Evolutionary conservation across 257 asterid genomes (phyloP), one percentile per base, ranked within the genome.

Genomic region (Echites panduratus): DNA sequence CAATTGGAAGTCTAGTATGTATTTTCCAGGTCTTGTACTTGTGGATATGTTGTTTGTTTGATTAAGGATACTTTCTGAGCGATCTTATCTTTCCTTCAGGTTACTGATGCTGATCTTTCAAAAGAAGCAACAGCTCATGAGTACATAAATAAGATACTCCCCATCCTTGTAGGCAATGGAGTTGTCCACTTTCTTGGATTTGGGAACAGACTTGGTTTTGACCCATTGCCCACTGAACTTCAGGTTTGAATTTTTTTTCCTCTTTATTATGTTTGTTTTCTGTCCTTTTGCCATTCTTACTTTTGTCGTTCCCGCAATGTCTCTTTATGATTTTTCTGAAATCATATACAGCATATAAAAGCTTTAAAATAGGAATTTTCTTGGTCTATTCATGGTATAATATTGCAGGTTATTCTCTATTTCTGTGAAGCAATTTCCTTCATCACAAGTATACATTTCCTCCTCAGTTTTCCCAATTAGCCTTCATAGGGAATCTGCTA

Each of bases 111-210:
- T 62, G 91, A 90, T 82, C 88, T 95, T 69, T 64, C 96, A 3
- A 95, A 95, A 78, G 99, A 92, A 81, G 99, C 98, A 73, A 80
- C 89, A 17, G 88, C 92, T n/a, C 82, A 78, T 70, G 96, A 95
- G 65, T 92, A 92, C 79, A 77, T 90, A 9, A 74, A 61, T 50
- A 90, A 82, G 11, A 74, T 92, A 74, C 85, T 86, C 68, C 99
- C 96, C 27, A 77, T 90, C 74, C 82, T 95, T 69, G 24, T 71
- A 75, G 91, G 76, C 40, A 89, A 89, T 76, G 84, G 88, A 68
- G 85, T 88, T 40, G 96, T 94, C 79, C 97, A 91, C 83, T 88
- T 94, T 78, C 96, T 94, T 35, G 99, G 99, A 81, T 94, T 85
- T 82, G 99, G 97, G 20, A 94, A 94, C 73, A 85, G 99, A 7